Base-by-base conservation (phyloP, 345 rosid species). In the Eucalyptus urophylla region DNA sequence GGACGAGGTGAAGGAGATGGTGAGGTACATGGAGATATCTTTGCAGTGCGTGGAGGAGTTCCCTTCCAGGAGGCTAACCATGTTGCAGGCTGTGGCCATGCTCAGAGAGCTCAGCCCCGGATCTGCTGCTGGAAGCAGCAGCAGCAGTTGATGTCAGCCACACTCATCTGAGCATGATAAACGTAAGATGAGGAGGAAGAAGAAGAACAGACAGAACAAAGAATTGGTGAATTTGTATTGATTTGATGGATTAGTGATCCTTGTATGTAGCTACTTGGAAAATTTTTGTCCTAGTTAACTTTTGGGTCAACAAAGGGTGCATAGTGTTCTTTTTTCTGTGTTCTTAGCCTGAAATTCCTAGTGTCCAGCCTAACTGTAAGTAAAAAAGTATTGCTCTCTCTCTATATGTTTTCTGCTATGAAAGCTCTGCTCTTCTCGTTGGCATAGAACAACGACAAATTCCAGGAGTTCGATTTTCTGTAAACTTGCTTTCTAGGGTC, bases 81-180 rank as follows among this genome's bases (percentile, higher is more conserved):
- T 97, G 99, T 92, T 97, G 91, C 97, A 96, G 90, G 99, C 96
- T 25, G 99, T 97, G 87, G 97, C 99, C 89, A 90, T 92, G 95
- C 90, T 97, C 80, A 93, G 98, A 90, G 98, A 96, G 92, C 93
- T 97, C 90, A 94, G 92, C 93, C 95, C 95, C 27, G 83, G 83
- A 76, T 76, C 83, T 37, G 83, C 47, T 12, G 94, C n/a, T 86
- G 97, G 96, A 91, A 94, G 94, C 92, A 93, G 94, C 92, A 93
- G 92, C 90, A 97, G 97, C 89, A 76, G 83, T 76, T 76, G 83
- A 76, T 37, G 25, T 24, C 83, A 5, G 45, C 45, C 47, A 10
- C 47, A 19, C 27, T 72, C 92, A 91, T 49, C 90, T 90, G 53
- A 88, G 54, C n/a, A 86, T 47, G 87, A 3, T 50, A 11, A 27